These are phyloP conservation scores for Colletotrichum sp. DNA, from an alignment of 2,329 filamentous ascomycete species.

Conservation along the genomic window DNA sequence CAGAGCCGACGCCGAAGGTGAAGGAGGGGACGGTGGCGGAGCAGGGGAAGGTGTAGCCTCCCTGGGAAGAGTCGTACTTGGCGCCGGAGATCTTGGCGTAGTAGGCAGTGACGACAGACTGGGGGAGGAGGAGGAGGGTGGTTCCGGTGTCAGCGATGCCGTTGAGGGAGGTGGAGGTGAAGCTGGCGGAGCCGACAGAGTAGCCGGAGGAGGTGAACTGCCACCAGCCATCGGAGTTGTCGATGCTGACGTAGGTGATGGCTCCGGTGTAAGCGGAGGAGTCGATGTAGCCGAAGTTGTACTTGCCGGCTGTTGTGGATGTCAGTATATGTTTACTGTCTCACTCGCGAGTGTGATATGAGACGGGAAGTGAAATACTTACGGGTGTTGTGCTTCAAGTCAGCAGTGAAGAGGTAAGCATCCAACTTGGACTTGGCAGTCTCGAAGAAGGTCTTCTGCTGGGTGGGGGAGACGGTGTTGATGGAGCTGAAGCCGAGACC, in stretches of 20 bases:
- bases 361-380: not conserved
- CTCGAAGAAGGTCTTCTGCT: constrained; percentile 30
- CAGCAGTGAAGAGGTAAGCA: constrained; percentile 19
- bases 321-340: not conserved
- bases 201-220: constrained; percentile 47
- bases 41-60: constrained; percentile 48
- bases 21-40: constrained; percentile 45
- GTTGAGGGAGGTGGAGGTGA: constrained; percentile 17
- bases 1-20: constrained; percentile 44
- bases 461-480: constrained; percentile 36
- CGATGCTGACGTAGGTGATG: constrained; percentile 62
- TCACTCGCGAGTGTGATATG: not conserved
- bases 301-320: constrained; percentile 36
- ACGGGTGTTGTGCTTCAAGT: constrained; percentile 21
- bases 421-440: constrained; percentile 20
- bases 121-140: constrained; percentile 29
- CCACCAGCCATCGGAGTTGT: constrained; percentile 67
- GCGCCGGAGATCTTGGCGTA: constrained; percentile 27
- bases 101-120: constrained; percentile 26
- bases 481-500: constrained; percentile 66
- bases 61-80: constrained; percentile 24
- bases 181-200: constrained; percentile 22
- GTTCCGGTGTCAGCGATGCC: constrained; percentile 31
- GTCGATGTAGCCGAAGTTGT: constrained; percentile 57
- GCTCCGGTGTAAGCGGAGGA: constrained; percentile 57